Base-by-base conservation (phyloP, 2,329 filamentous ascomycete genomes). In the Clonostachys chloroleuca region DNA sequence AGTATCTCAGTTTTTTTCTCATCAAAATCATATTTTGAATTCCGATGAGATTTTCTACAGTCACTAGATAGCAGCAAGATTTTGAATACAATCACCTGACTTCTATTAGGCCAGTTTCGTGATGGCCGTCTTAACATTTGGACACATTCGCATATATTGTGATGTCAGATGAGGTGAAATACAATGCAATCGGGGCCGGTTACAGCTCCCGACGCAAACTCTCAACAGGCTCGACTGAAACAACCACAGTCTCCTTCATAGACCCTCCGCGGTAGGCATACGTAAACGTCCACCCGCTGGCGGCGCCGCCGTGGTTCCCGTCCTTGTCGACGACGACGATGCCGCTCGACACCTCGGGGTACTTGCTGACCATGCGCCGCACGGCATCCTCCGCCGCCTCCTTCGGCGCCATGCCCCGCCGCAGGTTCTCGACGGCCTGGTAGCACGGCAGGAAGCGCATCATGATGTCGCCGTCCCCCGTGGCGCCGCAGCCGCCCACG, bases 371-470 rank as follows among this genome's bases (percentile, higher is more conserved):
- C 72, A 80, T 80, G 14, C 77, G 63, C 2, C 55, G 47, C 0
- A 80, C 74, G 0, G 69, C 74, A 47, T 81, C 74, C 42, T 75
- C 67, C 0, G 77, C 77, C 0, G 77, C 77, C 34, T 69, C 64
- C 5, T 56, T 61, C 0, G 77, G 74, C 0, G 59, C 59, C 68
- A 80, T 70, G 2, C 77, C 77, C 2, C 56, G 59, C 12, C 77
- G 64, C 57, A 81, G 49, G 49, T 64, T 78, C 62, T 81, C 77
- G 2, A 81, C 70, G 2, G 77, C 77, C 54, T 80, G 77, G 53
- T 80, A 80, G 55, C 77, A 81, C 1, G 77, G 77, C 20, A 80
- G 56, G 51, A 80, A 78, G 5, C 76, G 68, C 70, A 79, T 76
- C 75, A 80, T 78, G 49, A 80, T 59, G 54, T 81, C 77, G 1